These are phyloP conservation scores for Pythium insidiosum DNA, from an alignment of 352 stramenopile genomes.

Conservation along the genomic window DNA sequence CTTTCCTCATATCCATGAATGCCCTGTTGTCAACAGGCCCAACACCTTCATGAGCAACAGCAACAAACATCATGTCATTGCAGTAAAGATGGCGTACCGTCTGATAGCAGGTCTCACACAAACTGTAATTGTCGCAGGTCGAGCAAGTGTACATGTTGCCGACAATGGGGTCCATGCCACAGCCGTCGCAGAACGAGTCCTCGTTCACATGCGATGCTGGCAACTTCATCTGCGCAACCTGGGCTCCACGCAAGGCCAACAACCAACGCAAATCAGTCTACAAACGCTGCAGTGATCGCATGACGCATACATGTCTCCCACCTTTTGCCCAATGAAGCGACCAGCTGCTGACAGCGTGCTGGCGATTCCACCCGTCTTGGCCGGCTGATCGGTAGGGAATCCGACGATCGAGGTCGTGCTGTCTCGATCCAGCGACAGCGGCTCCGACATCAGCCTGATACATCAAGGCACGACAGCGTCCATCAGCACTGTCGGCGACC, in stretches of 20 bases:
- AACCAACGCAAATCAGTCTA: not conserved
- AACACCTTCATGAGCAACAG: too few relatives aligned
- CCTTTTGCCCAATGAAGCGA: conserved; percentile 72
- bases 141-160: conserved; percentile 87
- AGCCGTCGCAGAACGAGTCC: conserved; percentile 87
- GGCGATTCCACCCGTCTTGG: conserved; percentile 26
- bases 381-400: conserved; percentile 32
- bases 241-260: not conserved
- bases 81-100: too few relatives aligned
- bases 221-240: conserved; percentile 74
- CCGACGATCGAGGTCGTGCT: conserved; percentile 71
- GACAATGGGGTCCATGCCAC: conserved; percentile 83
- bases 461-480: not conserved
- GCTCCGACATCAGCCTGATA: conserved; percentile 72
- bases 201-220: conserved; percentile 69
- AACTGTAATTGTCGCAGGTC: conserved; percentile 74
- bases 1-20: conserved; percentile 83
- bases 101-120: conserved; percentile 83
- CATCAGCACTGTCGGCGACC: not conserved
- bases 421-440: conserved; percentile 68
- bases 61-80: too few relatives aligned
- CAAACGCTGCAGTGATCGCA: too few relatives aligned
- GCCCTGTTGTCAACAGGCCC: conserved; percentile 18
- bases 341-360: conserved; percentile 64
- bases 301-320: too few relatives aligned